Evolutionary conservation across 2,329 filamentous ascomycete genomes (phyloP), one percentile per base, ranked within the genome.

Genomic region (Gliomastix tumulicola): DNA sequence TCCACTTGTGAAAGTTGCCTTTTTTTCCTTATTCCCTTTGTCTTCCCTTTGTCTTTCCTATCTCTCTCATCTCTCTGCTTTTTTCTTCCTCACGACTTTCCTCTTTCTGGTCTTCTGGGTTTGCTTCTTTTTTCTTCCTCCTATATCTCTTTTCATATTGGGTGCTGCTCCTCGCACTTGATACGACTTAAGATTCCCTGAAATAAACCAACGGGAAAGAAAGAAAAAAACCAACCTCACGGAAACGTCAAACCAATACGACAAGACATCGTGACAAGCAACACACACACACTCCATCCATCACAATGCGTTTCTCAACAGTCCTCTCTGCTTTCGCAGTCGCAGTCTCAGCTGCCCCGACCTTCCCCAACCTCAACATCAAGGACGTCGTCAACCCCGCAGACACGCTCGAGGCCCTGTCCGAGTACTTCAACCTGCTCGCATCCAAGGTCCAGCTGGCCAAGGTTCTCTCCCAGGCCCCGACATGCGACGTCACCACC

Each of bases 381-480:
- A 51, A 59, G 37, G 51, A 64, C 21, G 38, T 54, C 17, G 53
- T 54, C 38, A 53, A 60, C 32, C 57, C 66, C 17, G 46, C 48
- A 28, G 59, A 58, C 30, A 60, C 60, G 16, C 47, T 71, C 39
- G 58, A 66, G 12, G 57, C 66, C n/a, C 51, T 81, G 35, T 72
- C 76, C 20, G 64, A 68, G 28, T 82, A 80, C 60, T 82, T 82
- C 62, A 74, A 74, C 53, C 56, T 74, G 46, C 54, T 82, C 41
- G 75, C 74, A 20, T 43, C 56, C 37, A 80, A 77, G 54, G 65
- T 76, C 31, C 63, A 73, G 48, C 56, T 61, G 20, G 64, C 63
- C 37, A 70, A 63, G 49, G 42, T 53, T 11, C 62, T 66, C 41
- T 44, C 57, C 3, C 37, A 42, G 7, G 56, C 65, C 10, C 69